Evolutionary conservation across 768 basidiomycete species (phyloP), one percentile per base, ranked within the genome.

Genomic region (Collybia mongolica): DNA sequence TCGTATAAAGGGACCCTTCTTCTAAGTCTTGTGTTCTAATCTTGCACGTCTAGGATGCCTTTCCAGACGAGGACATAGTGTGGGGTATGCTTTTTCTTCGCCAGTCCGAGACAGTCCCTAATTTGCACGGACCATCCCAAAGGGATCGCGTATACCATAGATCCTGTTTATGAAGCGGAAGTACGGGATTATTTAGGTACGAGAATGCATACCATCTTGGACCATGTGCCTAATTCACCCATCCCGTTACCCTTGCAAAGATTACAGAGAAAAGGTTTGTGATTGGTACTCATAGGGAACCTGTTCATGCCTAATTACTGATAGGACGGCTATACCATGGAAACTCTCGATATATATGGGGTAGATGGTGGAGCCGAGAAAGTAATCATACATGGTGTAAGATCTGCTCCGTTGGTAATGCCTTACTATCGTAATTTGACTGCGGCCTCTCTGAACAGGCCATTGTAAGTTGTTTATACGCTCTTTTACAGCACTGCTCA

Each of bases 311-410:
- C 12, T 29, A 38, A 12, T 39, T 38, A 18, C 23, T 19, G n/a
- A 1, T 60, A 94, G 90, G 93, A 95, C 59, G 94, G 95, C 18
- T 98, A 97, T 69, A 93, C 92, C 7, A 71, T 88, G 64, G 90
- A 95, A 57, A 79, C 74, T 0, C 63, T 94, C 9, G 82, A 93
- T 52, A 76, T 98, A 12, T 85, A 88, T 65, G 78, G 80, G 24
- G 61, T 85, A 26, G 72, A 76, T 7, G 78, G 17, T 6, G 82
- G 79, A 2, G 59, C 65, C 2, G 84, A 88, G 55, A 70, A 67
- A 46, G 72, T 86, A 0, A 67, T 86, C 7, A 74, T 87, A 36
- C 76, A 75, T 24, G 72, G 80, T 26, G 88, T 82, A 41, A 52
- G 78, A 57, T 18, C 35, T 24, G 23, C 6, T 12, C 0, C 7